Percentiles rank a stretch among this genome's conserved stretches.
These are phyloP conservation scores for Fusarium fracticaudum DNA, from an alignment of 2,329 filamentous ascomycete genomes.

Conservation along the genomic window DNA sequence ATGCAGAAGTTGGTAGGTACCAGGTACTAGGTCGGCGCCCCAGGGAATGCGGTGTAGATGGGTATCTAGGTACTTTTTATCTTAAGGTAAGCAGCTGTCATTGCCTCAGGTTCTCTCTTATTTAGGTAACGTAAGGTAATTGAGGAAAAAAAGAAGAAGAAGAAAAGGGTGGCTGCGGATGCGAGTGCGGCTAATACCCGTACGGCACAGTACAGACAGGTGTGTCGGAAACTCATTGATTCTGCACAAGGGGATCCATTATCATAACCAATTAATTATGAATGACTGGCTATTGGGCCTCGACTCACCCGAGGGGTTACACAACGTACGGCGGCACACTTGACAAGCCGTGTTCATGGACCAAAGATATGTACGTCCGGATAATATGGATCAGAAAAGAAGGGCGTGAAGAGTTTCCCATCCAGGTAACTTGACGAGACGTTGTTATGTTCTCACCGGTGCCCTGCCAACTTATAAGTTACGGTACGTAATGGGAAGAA, in stretches of 20 bases:
- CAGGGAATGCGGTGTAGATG: not conserved
- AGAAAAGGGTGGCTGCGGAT: not conserved
- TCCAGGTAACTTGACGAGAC: not conserved
- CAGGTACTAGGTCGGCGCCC: too few species aligned
- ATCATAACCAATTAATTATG: not conserved
- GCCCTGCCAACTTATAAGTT: not conserved
- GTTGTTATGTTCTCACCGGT: not conserved
- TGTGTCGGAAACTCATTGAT: not conserved
- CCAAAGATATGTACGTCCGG: not conserved
- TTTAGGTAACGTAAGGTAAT: too few species aligned
- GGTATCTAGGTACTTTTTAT: not conserved
- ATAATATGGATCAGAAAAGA: not conserved
- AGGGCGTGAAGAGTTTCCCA: not conserved
- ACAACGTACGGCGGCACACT: not conserved
- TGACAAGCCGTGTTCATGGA: not conserved
- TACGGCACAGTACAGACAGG: not conserved
- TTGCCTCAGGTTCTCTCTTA: not conserved
- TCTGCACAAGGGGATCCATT: not conserved
- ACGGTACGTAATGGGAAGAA: not conserved
- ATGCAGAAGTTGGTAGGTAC: not conserved
- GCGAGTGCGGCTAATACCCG: not conserved
- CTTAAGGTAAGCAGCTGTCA: not conserved
- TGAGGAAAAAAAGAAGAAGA: not conserved
- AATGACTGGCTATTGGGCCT: not conserved
- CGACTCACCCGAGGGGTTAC: not conserved